phyloP scores from a whole-genome alignment of 768 basidiomycete species.

The Leccinum fibrillosum region DNA sequence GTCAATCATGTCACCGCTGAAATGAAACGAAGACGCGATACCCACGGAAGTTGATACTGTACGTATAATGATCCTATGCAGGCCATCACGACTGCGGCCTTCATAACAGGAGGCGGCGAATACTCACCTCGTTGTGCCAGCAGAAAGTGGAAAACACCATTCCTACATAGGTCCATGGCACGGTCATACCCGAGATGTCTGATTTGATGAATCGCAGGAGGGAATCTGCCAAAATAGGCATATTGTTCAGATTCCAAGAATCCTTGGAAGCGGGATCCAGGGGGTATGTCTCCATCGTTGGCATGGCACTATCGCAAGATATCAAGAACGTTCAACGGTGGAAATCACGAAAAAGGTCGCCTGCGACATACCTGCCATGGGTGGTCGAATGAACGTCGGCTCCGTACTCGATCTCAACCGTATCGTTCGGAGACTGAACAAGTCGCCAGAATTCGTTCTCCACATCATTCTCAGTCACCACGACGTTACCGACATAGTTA shows the following conservation, averaged over 20 bases:
- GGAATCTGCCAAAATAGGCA: conserved; percentile 89
- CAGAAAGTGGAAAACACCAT: conserved; percentile 99
- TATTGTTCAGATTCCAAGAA: conserved; percentile 97
- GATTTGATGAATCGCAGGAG: conserved; percentile 96
- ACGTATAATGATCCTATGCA: conserved; percentile 91
- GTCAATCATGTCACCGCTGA: conserved; percentile 25
- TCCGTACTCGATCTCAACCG: conserved; percentile 98
- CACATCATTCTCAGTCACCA: conserved; percentile 86
- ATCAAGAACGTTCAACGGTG: conserved; percentile 26
- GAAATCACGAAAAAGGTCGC: conserved; percentile 11
- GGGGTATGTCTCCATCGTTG: conserved; percentile 92
- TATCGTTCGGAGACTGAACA: conserved; percentile 84
- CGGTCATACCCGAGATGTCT: conserved; percentile 99
- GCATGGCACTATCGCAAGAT: conserved; percentile 70
- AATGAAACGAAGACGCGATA: conserved; percentile 15
- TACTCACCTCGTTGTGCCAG: conserved; percentile 94
- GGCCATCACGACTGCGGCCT: conserved; percentile 22
- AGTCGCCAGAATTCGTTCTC: conserved; percentile 97
- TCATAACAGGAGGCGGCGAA: conserved; percentile 14
- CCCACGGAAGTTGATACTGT: conserved; percentile 92
- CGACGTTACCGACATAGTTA: conserved; percentile 54
- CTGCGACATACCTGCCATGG: conserved; percentile 80
- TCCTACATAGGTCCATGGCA: conserved; percentile 98
- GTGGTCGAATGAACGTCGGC: conserved; percentile 98
- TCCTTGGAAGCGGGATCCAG: conserved; percentile 83